These are phyloP conservation scores for Clonostachys chloroleuca DNA, from an alignment of 2,329 filamentous ascomycete genomes.

Conservation along the genomic window DNA sequence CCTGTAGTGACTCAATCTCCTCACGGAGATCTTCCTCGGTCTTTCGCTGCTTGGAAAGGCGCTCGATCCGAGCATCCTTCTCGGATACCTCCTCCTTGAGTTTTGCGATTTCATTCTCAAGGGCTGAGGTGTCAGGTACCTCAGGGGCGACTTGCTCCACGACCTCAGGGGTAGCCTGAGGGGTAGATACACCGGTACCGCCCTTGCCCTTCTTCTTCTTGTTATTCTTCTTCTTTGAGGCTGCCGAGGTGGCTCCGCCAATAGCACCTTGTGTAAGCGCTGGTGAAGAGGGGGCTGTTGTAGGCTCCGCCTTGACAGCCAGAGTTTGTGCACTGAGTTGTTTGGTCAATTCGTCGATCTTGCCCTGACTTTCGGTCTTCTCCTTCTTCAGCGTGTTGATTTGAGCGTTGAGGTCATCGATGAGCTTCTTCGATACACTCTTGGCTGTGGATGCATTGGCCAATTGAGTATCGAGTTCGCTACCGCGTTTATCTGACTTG, in stretches of 20 bases:
- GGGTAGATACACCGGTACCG: constrained; percentile 22
- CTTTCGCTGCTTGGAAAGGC: constrained; percentile 63
- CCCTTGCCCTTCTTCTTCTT: constrained; percentile 80
- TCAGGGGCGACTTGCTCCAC: constrained; percentile 25
- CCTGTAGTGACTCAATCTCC: constrained; percentile 79
- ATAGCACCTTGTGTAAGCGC: constrained; percentile 13
- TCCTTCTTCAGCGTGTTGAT: constrained; percentile 27
- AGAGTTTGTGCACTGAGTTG: constrained; percentile 30
- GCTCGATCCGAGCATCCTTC: constrained; percentile 71
- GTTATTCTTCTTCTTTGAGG: constrained; percentile 66
- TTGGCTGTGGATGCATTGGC: constrained; percentile 31
- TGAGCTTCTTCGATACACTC: constrained; percentile 32
- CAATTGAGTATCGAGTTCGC: constrained; percentile 34
- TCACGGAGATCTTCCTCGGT: constrained; percentile 77
- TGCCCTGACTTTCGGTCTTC: constrained; percentile 19
- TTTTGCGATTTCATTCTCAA: constrained; percentile 43
- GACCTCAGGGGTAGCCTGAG: constrained; percentile 23
- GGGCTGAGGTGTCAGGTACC: constrained; percentile 20
- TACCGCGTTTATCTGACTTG: constrained; percentile 22
- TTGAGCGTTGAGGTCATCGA: constrained; percentile 28
- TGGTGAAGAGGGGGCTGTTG: constrained; percentile 13
- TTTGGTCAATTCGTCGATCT: constrained; percentile 33
- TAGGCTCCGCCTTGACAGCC: constrained; percentile 8
- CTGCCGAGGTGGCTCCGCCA: constrained; percentile 11
- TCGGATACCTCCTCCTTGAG: constrained; percentile 50